A percentile compares a stretch with the other conserved stretches of the same genome.
phyloP scores from a whole-genome alignment of 257 asterid genomes.

The Solanum rostratum region DNA sequence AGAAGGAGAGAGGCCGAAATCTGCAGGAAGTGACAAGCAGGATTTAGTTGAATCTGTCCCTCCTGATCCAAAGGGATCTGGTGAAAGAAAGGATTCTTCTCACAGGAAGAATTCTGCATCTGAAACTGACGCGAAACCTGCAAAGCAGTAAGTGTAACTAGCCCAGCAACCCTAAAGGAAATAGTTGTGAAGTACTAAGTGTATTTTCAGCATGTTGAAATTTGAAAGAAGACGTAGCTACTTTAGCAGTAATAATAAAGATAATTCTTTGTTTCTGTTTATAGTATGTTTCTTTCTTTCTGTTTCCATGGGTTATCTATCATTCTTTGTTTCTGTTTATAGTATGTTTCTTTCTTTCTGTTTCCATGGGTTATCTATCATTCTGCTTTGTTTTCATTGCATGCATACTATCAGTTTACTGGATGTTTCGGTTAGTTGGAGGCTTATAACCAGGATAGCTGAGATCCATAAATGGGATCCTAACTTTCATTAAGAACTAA shows the following conservation, averaged over 20 bases:
- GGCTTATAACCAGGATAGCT: background rate
- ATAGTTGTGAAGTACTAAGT: background rate
- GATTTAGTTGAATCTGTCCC: conserved; percentile 38
- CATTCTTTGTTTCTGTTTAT: background rate
- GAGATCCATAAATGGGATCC: background rate
- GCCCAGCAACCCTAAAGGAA: conserved; percentile 1
- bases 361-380: background rate
- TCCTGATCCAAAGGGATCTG: conserved; percentile 38
- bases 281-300: background rate
- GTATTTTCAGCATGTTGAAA: background rate
- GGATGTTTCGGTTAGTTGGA: background rate
- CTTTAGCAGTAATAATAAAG: background rate
- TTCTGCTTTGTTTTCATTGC: background rate
- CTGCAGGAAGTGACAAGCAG: conserved; percentile 34
- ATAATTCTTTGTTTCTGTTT: background rate
- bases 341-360: background rate
- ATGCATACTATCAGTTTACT: background rate
- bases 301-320: too few species aligned
- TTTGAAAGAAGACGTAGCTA: background rate
- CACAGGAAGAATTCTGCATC: conserved; percentile 33
- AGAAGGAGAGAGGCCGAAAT: conserved; percentile 43
- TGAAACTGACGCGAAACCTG: conserved; percentile 80
- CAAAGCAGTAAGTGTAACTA: conserved; percentile 68
- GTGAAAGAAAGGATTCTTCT: conserved; percentile 46
- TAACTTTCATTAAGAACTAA: background rate